Evolutionary conservation across 148 eudicot species (phyloP).

Genomic region (Nepenthes mirabilis): DNA sequence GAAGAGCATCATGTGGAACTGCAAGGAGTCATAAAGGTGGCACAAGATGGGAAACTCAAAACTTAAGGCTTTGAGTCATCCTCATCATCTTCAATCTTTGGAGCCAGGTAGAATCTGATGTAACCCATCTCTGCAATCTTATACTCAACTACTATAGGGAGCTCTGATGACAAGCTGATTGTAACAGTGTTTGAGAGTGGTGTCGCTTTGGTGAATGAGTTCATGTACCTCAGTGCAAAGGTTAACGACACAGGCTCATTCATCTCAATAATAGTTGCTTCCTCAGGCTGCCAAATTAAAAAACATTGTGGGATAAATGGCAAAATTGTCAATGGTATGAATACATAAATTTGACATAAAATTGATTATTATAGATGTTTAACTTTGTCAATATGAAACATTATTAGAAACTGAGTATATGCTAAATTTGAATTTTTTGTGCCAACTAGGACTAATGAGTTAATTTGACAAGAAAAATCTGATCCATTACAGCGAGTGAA

Average conservation of each 20-base stretch:
- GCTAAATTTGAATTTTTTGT: no score
- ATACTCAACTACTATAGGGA: slow-evolving; percentile 83
- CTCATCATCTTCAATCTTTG: slow-evolving; percentile 89
- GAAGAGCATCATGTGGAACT: no score
- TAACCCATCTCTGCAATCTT: slow-evolving; percentile 96
- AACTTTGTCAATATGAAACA: no score
- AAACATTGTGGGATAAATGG: background rate
- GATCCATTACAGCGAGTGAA: no score
- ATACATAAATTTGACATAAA: no score
- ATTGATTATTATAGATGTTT: no score
- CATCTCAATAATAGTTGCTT: slow-evolving; percentile 78
- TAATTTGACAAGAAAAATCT: no score
- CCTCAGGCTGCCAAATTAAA: slow-evolving; percentile 64
- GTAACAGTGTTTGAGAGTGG: slow-evolving; percentile 74
- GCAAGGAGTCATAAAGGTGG: no score
- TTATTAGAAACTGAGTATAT: no score
- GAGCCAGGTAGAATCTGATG: slow-evolving; percentile 79
- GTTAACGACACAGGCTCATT: slow-evolving; percentile 80
- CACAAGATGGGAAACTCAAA: background rate
- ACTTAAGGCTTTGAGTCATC: slow-evolving; percentile 32
- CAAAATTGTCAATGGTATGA: no score
- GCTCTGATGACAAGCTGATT: slow-evolving; percentile 80
- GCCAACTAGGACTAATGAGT: no score
- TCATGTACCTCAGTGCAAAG: slow-evolving; percentile 80
- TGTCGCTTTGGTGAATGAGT: slow-evolving; percentile 86